phyloP scores from a whole-genome alignment of 2,329 filamentous ascomycete species.

The Aspergillus fijiensis region DNA sequence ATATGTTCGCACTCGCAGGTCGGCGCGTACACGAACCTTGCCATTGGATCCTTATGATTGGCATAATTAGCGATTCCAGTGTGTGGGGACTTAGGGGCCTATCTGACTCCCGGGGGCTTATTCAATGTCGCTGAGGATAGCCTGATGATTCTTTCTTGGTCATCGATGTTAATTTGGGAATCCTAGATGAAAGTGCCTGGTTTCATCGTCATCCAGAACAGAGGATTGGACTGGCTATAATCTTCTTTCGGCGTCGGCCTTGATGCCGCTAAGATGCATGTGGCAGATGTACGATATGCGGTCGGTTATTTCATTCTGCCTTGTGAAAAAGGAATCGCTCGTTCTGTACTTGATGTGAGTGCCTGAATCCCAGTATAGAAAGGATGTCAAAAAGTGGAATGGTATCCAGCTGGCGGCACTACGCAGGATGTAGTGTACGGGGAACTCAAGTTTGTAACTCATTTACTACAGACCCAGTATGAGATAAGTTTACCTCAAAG shows the following conservation, averaged over 20 bases:
- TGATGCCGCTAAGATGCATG: no score
- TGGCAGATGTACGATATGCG: no score
- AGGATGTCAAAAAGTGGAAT: no score
- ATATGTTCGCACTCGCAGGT: not conserved
- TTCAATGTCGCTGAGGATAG: conserved; percentile 7
- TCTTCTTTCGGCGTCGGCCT: not conserved
- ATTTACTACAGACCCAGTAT: no score
- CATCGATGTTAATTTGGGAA: not conserved
- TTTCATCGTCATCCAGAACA: not conserved
- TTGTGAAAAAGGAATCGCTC: no score
- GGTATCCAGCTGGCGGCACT: no score
- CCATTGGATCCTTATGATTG: not conserved
- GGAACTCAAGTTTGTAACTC: no score
- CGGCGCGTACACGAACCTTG: not conserved
- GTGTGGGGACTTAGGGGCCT: not conserved
- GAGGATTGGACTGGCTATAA: not conserved
- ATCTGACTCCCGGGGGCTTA: not conserved
- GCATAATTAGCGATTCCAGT: not conserved
- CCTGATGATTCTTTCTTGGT: not conserved
- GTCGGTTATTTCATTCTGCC: no score
- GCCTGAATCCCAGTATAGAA: no score
- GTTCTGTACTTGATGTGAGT: no score
- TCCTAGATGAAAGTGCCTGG: not conserved
- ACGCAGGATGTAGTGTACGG: no score
- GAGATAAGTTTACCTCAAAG: no score